Evolutionary conservation across 306 rosid genomes (phyloP).

Genomic region (Datisca glomerata): DNA sequence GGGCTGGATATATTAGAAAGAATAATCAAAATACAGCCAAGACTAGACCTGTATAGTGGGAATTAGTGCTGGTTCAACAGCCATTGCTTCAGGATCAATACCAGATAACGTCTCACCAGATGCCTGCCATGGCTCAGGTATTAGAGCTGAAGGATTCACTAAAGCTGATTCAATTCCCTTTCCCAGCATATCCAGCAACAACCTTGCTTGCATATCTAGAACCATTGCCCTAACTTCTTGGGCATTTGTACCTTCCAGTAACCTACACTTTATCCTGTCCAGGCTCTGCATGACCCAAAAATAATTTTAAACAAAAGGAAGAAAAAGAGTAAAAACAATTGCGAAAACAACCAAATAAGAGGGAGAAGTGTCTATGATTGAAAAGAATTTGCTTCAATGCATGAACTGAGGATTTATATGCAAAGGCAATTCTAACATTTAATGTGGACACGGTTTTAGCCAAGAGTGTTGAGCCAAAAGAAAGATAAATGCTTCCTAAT

Average conservation of each 20-base stretch:
- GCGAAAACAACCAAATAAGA: too few relatives aligned
- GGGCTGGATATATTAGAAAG: background rate
- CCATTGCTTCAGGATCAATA: constrained; percentile 89
- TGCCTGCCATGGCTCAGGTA: constrained; percentile 85
- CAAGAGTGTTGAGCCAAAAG: too few relatives aligned
- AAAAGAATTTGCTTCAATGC: too few relatives aligned
- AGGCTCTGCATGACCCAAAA: constrained; percentile 59
- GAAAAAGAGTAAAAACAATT: too few relatives aligned
- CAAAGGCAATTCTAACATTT: too few relatives aligned
- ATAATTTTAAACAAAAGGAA: too few relatives aligned
- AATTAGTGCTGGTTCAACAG: constrained; percentile 73
- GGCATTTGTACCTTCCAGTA: constrained; percentile 89
- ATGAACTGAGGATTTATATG: too few relatives aligned
- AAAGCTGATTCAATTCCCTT: constrained; percentile 96
- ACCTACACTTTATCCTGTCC: constrained; percentile 96
- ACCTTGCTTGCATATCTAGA: constrained; percentile 98
- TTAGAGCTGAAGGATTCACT: constrained; percentile 74
- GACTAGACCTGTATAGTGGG: constrained; percentile 64
- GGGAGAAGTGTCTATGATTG: too few relatives aligned
- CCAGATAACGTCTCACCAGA: constrained; percentile 58
- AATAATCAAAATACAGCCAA: constrained; percentile 10
- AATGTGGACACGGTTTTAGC: too few relatives aligned
- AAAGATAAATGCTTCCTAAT: too few relatives aligned
- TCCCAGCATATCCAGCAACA: constrained; percentile 97
- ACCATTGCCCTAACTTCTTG: constrained; percentile 99